Base-by-base conservation (phyloP, 371 early-diverging fungal genomes). In the Conidiobolus incongruus region DNA sequence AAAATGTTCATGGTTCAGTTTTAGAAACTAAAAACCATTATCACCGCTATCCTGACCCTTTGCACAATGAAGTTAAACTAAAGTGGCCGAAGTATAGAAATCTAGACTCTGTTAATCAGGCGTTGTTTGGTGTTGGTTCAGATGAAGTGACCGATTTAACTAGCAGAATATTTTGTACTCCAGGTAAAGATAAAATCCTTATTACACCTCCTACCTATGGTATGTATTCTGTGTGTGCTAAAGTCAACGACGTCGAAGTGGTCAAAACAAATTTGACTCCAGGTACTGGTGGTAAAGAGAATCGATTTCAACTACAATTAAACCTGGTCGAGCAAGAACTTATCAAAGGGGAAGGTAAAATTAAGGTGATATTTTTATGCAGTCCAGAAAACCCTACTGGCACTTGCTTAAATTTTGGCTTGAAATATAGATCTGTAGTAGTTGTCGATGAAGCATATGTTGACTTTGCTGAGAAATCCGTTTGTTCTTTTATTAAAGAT, bases 371-470 rank as follows among this genome's bases (percentile, higher is more conserved):
- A 35, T 88, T 89, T 59, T 65, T 95, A 47, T 95, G 96, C 61
- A 86, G 87, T 16, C 97, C 97, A 5, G 97, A 96, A 46, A 97
- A 97, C 61, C 97, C 97, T 15, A 97, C 97, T 1, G 94, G 93
- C 31, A 81, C 86, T 3, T 62, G 65, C 17, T 62, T 97, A 32
- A 44, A 44, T 15, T 68, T 77, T 47, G 59, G 60, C 4, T 51
- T 49, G 41, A 51, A 47, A 49, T 79, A 58, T 54, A 65, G 65
- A 34, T 92, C 93, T 2, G 50, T 97, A 16, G 91, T 97, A 0
- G 79, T 84, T 2, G 84, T 97, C 2, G 97, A 97, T 62, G 97
- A 97, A 62, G 97, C 97, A 1, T 97, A 97, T 58, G 75, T 95
- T 13, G 97, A 97, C 59, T 97, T 97, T 60, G 75, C 74, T 21